Base-by-base conservation (phyloP, 2,329 filamentous ascomycete genomes). In the Magnaporthiopsis rhizophila region DNA sequence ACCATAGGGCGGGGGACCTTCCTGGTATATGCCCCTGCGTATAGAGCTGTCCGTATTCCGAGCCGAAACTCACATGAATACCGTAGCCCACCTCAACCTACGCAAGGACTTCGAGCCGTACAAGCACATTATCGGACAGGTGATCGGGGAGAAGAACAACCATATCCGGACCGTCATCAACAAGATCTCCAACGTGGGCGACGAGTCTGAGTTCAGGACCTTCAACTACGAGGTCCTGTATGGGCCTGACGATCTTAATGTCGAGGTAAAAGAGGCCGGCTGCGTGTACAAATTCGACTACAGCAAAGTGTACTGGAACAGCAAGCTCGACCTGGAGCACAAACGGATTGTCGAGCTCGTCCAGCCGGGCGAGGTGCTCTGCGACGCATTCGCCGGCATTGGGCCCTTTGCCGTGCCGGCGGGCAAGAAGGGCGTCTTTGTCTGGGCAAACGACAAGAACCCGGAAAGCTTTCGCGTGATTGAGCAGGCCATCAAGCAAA, bases 301-400 rank as follows among this genome's bases (percentile, higher is more conserved):
- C 75, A 86, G 90, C 67, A 96, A 96, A 70, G 95, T 99, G 4
- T 99, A 99, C 81, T 99, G 94, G 94, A 99, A 99, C 77, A 92
- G 88, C 71, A 88, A 94, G 69, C 85, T 99, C 18, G 89, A 96
- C 71, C 90, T 87, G 0, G 95, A 99, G 76, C 95, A 99, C 76
- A 86, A 89, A 68, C 84, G 95, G 3, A 80, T 98, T 21, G 86
- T 94, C 65, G 79, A 83, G 63, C 78, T 88, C 64, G 97, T 98
- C 79, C 79, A 86, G 64, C 86, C 89, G 8, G 93, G 95, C 56
- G 90, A 98, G 72, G 92, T 92, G 3, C 90, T 98, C 1, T 95
- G 89, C 78, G 95, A 99, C 76, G 89, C 97, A 68, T 99, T 98
- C 94, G 94, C 93, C 0, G 95, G 95, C 58, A 93, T 99, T 62